Conservation (phyloP, 2,329 filamentous ascomycete genomes). For the Trichophyton verrucosum region DNA sequence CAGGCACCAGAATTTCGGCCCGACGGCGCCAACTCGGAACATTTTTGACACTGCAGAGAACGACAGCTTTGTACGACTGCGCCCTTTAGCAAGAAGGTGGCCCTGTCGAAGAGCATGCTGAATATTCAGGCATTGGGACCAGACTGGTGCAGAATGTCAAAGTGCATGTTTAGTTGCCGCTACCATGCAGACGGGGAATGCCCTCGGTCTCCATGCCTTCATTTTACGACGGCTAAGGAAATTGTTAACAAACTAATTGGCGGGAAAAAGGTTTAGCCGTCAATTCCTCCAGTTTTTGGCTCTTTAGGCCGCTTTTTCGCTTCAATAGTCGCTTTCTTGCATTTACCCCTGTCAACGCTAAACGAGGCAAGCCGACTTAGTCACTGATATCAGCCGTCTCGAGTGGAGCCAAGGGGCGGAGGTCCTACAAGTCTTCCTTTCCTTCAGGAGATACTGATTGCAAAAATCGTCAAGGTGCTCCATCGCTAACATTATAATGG, state of each 20-base stretch:
- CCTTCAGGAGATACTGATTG: not conserved
- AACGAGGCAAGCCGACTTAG: not conserved
- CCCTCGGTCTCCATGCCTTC: too few species aligned
- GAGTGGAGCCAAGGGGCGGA: not conserved
- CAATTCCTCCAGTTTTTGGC: not conserved
- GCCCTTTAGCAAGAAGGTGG: not conserved
- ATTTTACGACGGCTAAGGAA: not conserved
- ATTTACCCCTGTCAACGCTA: not conserved
- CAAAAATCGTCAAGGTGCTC: not conserved
- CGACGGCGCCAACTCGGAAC: not conserved
- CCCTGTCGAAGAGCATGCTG: not conserved
- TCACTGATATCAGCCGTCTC: not conserved
- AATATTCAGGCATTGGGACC: too few species aligned
- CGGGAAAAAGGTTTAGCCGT: not conserved
- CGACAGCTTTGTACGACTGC: not conserved
- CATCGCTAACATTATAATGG: not conserved
- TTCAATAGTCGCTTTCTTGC: conserved; percentile 2
- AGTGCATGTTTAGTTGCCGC: not conserved
- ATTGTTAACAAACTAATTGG: not conserved
- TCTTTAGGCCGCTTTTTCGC: not conserved
- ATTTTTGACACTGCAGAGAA: not conserved
- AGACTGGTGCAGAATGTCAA: not conserved
- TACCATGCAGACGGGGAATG: not conserved
- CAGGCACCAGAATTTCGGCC: conserved; percentile 4
- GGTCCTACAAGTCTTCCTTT: not conserved